Evolutionary conservation across 2,329 filamentous ascomycete species (phyloP).

Genomic region (Aspergillus luchuensis): DNA sequence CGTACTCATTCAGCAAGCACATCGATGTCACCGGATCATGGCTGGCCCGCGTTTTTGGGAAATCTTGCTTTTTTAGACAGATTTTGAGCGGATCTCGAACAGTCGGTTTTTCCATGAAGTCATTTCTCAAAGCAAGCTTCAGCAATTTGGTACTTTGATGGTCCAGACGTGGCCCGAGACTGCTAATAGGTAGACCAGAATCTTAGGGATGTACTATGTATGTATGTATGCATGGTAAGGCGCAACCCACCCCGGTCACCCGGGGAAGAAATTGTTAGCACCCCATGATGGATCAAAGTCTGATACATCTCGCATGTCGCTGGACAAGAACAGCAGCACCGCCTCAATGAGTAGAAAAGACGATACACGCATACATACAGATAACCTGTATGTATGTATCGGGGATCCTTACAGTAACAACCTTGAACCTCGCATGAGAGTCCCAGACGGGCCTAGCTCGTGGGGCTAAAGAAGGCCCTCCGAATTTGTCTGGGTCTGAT

Average conservation of each 20-base stretch:
- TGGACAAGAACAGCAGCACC: neutral
- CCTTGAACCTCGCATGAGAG: slow-evolving; percentile 8
- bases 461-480: slow-evolving; percentile 4
- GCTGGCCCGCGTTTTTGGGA: neutral
- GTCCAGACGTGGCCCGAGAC: neutral
- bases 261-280: neutral
- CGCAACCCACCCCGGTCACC: neutral
- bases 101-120: neutral
- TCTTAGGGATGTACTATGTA: no score
- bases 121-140: neutral
- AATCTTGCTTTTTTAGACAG: neutral
- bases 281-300: neutral
- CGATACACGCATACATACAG: no score
- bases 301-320: neutral
- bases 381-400: neutral
- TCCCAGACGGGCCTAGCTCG: slow-evolving; percentile 6
- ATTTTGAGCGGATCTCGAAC: neutral
- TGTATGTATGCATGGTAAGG: no score
- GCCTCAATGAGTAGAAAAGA: no score
- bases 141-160: neutral
- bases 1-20: neutral
- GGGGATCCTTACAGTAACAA: neutral
- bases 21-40: neutral
- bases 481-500: neutral
- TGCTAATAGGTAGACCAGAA: neutral